Evolutionary conservation across 768 basidiomycete species (phyloP), one percentile per base, ranked within the genome.

Genomic region (Mycena alexandri): DNA sequence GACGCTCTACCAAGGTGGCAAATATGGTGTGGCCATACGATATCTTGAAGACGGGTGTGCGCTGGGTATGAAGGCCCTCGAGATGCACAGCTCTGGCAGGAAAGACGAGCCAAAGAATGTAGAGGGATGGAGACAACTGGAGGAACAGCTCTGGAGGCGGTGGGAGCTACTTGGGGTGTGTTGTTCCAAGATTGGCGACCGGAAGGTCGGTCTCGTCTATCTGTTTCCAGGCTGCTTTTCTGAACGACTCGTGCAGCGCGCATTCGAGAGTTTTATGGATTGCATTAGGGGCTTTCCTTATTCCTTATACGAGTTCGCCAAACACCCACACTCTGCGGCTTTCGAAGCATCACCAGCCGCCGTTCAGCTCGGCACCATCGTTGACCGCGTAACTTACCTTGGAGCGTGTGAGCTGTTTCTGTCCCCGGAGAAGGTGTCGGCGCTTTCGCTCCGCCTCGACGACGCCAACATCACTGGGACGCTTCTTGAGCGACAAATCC

Each of bases 121-220:
- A 34, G 74, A 83, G 68, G 67, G 87, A 81, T 92, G 90, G 89
- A 79, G 62, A 48, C 85, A 87, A 68, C 80, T 93, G 2, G 85
- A 87, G 63, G 88, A 89, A 36, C 89, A 91, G 67, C 71, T 95
- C 29, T 86, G 85, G 69, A 84, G 90, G 22, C 81, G 95, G 51
- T 96, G 90, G 86, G 94, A 98, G 78, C 76, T 97, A 34, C 80
- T 96, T 25, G 95, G 87, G 0, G 87, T 91, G 5, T 95, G 93
- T 75, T 89, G 88, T 73, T 84, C 86, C 33, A 95, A 93, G 76
- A 89, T 89, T 29, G 91, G 90, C 0, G 92, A 97, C 70, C 84
- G 91, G 22, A 87, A 86, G 85, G 95, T 93, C 50, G 34, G 83
- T 76, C 5, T 60, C 17, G 44, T 56, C 65, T 36, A n/a, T n/a